Percentiles rank a stretch among this genome's conserved stretches.
These are phyloP conservation scores for Lactifluus volemus DNA, from an alignment of 768 basidiomycete genomes.

Conservation along the genomic window DNA sequence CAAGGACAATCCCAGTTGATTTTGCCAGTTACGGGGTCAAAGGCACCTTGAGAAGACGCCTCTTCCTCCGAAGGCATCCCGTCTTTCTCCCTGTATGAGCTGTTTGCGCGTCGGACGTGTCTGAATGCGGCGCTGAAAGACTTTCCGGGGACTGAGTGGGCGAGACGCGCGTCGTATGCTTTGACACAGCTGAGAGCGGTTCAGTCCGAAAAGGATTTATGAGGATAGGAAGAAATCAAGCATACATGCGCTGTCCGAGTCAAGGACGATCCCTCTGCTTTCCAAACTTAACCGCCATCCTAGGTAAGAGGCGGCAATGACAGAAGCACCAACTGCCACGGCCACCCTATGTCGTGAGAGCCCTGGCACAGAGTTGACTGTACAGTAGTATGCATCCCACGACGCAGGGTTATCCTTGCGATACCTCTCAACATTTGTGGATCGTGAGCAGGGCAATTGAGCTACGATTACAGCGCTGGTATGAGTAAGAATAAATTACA, in stretches of 20 bases:
- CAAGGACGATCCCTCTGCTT: slow-evolving; percentile 21
- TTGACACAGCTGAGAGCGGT: slow-evolving; percentile 7
- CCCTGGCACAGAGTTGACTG: not conserved
- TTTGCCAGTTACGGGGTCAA: slow-evolving; percentile 94
- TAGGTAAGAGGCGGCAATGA: slow-evolving; percentile 27
- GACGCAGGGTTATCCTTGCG: slow-evolving; percentile 8
- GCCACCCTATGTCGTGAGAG: slow-evolving; percentile 18
- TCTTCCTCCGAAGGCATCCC: slow-evolving; percentile 23
- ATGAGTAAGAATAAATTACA: not conserved
- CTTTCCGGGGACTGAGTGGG: slow-evolving; percentile 1
- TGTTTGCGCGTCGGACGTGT: not conserved
- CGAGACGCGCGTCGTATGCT: not conserved
- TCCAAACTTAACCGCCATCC: slow-evolving; percentile 25
- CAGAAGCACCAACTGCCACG: slow-evolving; percentile 25
- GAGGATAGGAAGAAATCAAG: not conserved
- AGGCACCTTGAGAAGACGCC: slow-evolving; percentile 46
- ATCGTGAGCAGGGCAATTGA: not conserved
- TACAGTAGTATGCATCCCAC: slow-evolving; percentile 13
- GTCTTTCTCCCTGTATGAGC: slow-evolving; percentile 6
- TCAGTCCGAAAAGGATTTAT: slow-evolving; percentile 7
- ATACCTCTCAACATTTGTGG: slow-evolving; percentile 14
- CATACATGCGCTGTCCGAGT: slow-evolving; percentile 16
- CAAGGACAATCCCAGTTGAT: slow-evolving; percentile 99
- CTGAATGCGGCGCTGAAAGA: not conserved
- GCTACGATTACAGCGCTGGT: not conserved